phyloP scores from a whole-genome alignment of 129 eudicot species.

The Sambucus nigra region DNA sequence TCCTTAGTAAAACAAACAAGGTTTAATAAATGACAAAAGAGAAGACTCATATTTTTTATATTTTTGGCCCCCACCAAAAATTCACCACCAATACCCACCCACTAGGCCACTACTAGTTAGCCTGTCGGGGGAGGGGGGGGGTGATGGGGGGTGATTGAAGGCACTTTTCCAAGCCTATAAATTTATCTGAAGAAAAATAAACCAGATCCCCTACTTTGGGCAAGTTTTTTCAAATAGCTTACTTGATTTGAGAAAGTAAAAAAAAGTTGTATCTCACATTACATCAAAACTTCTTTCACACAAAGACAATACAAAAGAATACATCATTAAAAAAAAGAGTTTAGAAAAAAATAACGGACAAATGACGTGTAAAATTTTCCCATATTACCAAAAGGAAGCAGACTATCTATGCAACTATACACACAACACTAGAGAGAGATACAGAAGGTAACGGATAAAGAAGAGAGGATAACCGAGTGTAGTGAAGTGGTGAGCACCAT shows the following conservation, averaged over 20 bases:
- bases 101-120: too few species aligned
- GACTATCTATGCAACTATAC: conserved; percentile 27
- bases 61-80: not conserved
- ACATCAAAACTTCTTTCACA: too few species aligned
- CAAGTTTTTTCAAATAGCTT: too few species aligned
- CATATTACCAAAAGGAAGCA: conserved; percentile 9
- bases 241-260: not conserved
- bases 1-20: not conserved
- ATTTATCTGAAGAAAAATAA: not conserved
- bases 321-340: not conserved
- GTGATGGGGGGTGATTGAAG: too few species aligned
- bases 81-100: too few species aligned
- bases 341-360: not conserved
- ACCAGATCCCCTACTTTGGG: not conserved
- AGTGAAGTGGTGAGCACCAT: not conserved
- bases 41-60: not conserved
- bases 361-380: conserved; percentile 13
- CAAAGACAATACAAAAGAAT: conserved; percentile 6
- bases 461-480: not conserved
- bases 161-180: not conserved
- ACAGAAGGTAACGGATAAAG: not conserved
- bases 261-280: not conserved
- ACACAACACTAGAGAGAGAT: conserved; percentile 11
- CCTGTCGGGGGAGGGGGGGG: too few species aligned
- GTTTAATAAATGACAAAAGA: not conserved